These are phyloP conservation scores for Raphanus sativus DNA, from an alignment of 345 rosid species.

Conservation along the genomic window DNA sequence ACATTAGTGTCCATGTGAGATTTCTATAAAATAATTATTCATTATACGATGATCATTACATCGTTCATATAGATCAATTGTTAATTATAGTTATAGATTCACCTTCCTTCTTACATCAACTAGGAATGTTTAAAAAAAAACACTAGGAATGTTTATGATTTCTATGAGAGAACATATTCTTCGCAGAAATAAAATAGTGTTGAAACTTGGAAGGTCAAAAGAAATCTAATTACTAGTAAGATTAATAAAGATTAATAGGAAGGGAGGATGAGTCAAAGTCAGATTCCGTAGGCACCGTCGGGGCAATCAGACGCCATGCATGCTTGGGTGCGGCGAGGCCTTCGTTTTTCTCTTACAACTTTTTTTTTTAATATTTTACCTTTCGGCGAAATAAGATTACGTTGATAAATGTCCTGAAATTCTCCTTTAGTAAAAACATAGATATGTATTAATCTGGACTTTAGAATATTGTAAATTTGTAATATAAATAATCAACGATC, in stretches of 20 bases:
- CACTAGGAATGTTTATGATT: neutral
- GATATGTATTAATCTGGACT: neutral
- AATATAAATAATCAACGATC: neutral
- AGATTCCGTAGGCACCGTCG: neutral
- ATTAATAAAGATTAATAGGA: neutral
- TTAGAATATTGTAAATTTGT: neutral
- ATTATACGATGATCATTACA: neutral
- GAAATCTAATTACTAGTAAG: conserved; percentile 3
- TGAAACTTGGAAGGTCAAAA: conserved; percentile 22
- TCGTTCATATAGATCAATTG: neutral
- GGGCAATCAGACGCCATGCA: conserved; percentile 8
- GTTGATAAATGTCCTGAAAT: neutral
- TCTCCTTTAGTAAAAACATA: neutral
- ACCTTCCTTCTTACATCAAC: conserved; percentile 9
- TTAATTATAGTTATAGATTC: conserved; percentile 1
- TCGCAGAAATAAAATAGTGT: neutral
- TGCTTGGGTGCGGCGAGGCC: conserved; percentile 19
- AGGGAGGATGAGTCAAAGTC: conserved; percentile 1
- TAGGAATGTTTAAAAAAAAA: neutral
- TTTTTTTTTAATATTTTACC: neutral
- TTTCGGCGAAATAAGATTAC: neutral
- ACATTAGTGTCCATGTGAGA: neutral
- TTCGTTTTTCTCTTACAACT: neutral
- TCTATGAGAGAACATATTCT: conserved; percentile 10
- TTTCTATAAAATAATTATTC: neutral